Evolutionary conservation across 768 basidiomycete species (phyloP).

Genomic region (Mrakia gelida): DNA sequence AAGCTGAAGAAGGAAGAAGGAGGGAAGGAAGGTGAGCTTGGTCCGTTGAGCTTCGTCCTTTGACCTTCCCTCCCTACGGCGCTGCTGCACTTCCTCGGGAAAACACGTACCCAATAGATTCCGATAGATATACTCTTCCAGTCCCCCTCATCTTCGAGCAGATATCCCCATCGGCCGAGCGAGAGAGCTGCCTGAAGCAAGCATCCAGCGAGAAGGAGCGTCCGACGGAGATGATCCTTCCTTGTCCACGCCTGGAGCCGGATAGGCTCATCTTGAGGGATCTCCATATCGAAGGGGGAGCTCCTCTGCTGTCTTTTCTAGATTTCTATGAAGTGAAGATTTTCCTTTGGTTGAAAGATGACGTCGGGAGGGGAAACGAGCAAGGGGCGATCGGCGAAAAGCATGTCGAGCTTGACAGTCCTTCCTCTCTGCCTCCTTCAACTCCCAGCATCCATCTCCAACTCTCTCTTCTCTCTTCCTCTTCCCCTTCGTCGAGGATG

Average conservation of each 20-base stretch:
- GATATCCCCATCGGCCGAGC: background rate
- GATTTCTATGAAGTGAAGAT: background rate
- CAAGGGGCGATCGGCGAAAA: background rate
- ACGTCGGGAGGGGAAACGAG: background rate
- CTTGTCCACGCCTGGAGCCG: background rate
- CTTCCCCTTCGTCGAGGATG: background rate
- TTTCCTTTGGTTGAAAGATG: background rate
- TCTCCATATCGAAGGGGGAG: background rate
- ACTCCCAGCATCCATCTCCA: background rate
- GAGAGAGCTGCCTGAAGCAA: background rate
- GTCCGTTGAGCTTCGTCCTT: background rate
- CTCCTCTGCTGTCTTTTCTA: background rate
- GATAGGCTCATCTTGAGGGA: background rate
- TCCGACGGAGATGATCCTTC: background rate
- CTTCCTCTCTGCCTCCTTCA: background rate
- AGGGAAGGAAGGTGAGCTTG: background rate
- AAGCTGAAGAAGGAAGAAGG: background rate
- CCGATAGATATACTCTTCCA: background rate
- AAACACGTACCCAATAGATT: background rate
- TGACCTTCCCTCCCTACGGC: no score
- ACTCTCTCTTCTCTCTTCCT: background rate
- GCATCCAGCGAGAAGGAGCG: background rate
- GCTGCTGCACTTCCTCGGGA: no score
- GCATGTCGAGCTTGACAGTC: background rate
- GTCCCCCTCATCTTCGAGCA: background rate